Percentiles rank a stretch among this genome's conserved stretches.
Conservation (phyloP, 2,329 filamentous ascomycete genomes). For the Ceratocystiopsis brevicomis region DNA sequence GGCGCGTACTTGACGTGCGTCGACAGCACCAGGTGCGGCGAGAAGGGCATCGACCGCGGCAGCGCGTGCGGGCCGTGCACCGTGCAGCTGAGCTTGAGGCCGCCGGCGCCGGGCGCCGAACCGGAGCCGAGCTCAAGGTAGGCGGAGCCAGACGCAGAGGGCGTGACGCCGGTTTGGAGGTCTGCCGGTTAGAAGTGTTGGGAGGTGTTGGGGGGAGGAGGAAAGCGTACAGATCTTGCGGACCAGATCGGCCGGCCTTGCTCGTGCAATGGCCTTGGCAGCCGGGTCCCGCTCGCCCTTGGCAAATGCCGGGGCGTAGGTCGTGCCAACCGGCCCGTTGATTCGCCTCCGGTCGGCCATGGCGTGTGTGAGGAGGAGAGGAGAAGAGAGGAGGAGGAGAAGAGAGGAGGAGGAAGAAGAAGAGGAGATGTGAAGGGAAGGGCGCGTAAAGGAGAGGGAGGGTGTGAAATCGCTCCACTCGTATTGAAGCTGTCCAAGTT, state of each 20-base stretch:
- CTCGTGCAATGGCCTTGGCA: conserved; percentile 25
- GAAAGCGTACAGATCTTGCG: conserved; percentile 60
- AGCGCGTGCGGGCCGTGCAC: conserved; percentile 86
- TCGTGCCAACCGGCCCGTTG: conserved; percentile 69
- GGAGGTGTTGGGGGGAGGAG: no score
- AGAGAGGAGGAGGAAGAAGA: no score
- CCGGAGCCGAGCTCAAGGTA: conserved; percentile 51
- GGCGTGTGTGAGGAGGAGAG: no score
- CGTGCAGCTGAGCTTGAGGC: conserved; percentile 79
- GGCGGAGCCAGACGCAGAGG: conserved; percentile 82
- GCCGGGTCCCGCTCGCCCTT: conserved; percentile 19
- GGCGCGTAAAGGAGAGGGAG: no score
- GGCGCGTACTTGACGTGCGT: conserved; percentile 94
- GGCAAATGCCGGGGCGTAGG: conserved; percentile 47
- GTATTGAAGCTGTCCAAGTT: no score
- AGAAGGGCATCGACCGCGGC: conserved; percentile 77
- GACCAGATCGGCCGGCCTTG: conserved; percentile 48
- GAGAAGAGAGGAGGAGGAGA: no score
- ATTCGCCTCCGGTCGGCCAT: conserved; percentile 80
- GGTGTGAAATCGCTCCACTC: no score
- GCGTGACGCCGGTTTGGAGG: conserved; percentile 77
- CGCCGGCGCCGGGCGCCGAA: conserved; percentile 22
- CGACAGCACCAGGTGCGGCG: conserved; percentile 74
- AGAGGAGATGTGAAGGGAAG: no score
- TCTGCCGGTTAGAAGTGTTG: conserved; percentile 39